Base-by-base conservation (phyloP, 225 moss, liverwort and hornwort genomes). In the Marchantia polymorpha region DNA sequence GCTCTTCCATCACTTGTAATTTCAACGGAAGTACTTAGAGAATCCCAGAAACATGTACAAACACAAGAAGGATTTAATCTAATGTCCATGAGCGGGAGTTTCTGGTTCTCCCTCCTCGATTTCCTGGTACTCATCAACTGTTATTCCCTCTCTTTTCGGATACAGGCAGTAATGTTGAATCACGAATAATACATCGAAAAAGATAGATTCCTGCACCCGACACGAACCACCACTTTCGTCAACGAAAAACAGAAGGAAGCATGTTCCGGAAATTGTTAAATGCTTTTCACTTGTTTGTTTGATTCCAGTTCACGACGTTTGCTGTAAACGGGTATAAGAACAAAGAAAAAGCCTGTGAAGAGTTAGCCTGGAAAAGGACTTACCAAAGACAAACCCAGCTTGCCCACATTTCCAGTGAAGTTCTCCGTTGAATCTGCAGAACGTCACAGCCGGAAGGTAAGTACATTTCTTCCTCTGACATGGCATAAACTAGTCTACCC, bases 351-450 rank as follows among this genome's bases (percentile, higher is more conserved):
- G 20, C 46, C 17, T n/a, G 0, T 19, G 16, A 15, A 16, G 48
- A 26, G 29, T 59, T 9, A 2, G 19, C 16, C 22, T 61, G 61
- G 31, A 30, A 74, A 31, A 15, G 59, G 14, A 73, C 91, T 86
- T 47, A 99, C 99, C 93, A 95, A 77, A 49, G 95, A 99, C 23
- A 99, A 84, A 72, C 99, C 95, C 81, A 94, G 87, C 90, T 99
- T 99, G 69, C 99, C 99, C 8, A 95, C 81, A 64, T 99, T 99
- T 51, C 99, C 99, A 63, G 95, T 89, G 74, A 99, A 92, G 81
- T 99, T 99, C 52, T 92, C 83, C 10, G 84, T 89, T 22, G 99
- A 99, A 80, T 89, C 99, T 99, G 95, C 86, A 86, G 0, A 29
- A 39, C 14, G 10, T 53, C 27, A 54, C 10, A 27, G 22, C 10